phyloP scores from a whole-genome alignment of 495 filamentous ascomycete genomes.

The Glarea lozoyensis region DNA sequence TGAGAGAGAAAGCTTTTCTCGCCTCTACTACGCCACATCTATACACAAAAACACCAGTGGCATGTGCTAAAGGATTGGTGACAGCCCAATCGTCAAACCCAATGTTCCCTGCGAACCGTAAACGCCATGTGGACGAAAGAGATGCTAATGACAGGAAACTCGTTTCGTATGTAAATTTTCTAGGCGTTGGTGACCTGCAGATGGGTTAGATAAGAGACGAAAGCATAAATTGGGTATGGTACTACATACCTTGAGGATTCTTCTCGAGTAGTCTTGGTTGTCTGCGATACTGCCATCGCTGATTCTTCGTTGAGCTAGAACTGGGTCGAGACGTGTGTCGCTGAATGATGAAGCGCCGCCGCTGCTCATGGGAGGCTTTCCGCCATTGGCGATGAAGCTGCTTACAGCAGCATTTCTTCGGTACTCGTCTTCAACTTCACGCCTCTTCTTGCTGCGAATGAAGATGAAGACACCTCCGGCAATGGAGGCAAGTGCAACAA shows the following conservation, averaged over 20 bases:
- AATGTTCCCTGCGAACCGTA: constrained; percentile 38
- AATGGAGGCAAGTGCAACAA: constrained; percentile 59
- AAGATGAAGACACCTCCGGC: constrained; percentile 65
- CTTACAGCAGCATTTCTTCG: constrained; percentile 62
- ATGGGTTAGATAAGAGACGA: constrained; percentile 19
- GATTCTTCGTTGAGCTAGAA: constrained; percentile 82
- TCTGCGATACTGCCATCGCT: constrained; percentile 98
- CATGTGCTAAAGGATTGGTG: constrained; percentile 5
- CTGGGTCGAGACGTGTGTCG: constrained; percentile 84
- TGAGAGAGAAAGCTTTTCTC: no score
- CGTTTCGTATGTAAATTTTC: constrained; percentile 24
- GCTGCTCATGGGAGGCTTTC: constrained; percentile 44
- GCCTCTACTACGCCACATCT: constrained; percentile 13
- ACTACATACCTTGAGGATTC: constrained; percentile 75
- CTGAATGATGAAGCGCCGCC: constrained; percentile 52
- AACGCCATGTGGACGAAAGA: constrained; percentile 36
- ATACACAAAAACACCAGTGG: constrained; percentile 18
- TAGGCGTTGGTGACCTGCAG: constrained; percentile 49
- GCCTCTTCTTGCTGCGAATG: constrained; percentile 63
- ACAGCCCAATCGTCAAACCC: constrained; percentile 35
- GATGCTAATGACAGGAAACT: constrained; percentile 31
- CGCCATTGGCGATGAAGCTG: constrained; percentile 47
- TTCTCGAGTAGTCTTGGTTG: constrained; percentile 93
- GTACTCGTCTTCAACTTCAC: constrained; percentile 72
- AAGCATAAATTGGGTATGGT: neutral